Percentiles rank a stretch among this genome's conserved stretches.
These are phyloP conservation scores for Pythium pyrilobum DNA, from an alignment of 352 stramenopile species.

Conservation along the genomic window DNA sequence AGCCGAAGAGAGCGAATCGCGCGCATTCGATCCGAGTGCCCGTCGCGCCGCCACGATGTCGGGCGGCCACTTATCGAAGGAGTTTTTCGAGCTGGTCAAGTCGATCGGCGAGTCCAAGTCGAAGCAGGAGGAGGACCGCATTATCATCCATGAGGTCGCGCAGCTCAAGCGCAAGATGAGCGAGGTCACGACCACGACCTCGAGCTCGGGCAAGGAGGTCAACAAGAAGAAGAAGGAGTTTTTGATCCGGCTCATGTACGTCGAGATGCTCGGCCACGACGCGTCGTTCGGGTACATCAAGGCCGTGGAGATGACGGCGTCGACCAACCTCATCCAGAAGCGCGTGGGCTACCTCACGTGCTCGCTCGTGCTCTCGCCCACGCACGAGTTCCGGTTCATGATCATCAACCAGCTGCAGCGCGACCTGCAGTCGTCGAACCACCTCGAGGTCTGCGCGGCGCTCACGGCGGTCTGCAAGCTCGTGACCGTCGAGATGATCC, in stretches of 20 bases:
- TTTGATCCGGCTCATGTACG: constrained; percentile 99
- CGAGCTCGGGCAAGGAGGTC: constrained; percentile 61
- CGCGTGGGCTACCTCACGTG: constrained; percentile 96
- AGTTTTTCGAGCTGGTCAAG: constrained; percentile 99
- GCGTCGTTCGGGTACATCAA: constrained; percentile 99
- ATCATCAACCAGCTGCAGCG: constrained; percentile 99
- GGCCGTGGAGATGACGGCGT: constrained; percentile 97
- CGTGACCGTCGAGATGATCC: constrained; percentile 98
- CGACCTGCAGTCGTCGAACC: constrained; percentile 88
- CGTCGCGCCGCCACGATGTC: constrained; percentile 44
- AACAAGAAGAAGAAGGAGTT: constrained; percentile 99
- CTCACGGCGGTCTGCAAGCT: constrained; percentile 95
- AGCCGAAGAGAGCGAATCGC: not conserved
- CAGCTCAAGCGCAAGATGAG: constrained; percentile 95
- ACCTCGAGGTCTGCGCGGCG: constrained; percentile 93
- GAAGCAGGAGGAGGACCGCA: constrained; percentile 99
- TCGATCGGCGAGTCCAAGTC: constrained; percentile 99
- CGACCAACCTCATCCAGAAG: constrained; percentile 98
- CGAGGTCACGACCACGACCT: constrained; percentile 75
- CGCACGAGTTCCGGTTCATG: constrained; percentile 99
- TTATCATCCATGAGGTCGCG: constrained; percentile 96
- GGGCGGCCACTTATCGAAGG: constrained; percentile 89
- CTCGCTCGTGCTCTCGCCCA: constrained; percentile 93
- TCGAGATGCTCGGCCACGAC: constrained; percentile 99
- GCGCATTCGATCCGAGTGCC: not conserved